Conservation (phyloP, 192 early-diverging fungal species). For the Coemansia sp. region DNA sequence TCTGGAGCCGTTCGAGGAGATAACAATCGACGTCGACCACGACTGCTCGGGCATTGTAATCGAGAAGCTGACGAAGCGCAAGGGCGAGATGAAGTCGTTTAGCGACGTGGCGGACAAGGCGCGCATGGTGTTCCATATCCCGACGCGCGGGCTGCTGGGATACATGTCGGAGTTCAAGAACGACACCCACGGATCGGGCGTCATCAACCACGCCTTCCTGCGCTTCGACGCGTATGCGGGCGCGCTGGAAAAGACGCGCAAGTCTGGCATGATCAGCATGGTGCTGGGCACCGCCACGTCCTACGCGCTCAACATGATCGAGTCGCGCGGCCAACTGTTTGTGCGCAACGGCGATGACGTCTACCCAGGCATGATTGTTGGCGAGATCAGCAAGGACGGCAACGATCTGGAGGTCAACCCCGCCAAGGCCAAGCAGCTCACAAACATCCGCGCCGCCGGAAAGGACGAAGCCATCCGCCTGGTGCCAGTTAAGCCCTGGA, state of each 20-base stretch:
- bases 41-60: constrained; percentile 72
- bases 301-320: constrained; percentile 72
- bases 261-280: constrained; percentile 74
- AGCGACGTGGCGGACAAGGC: constrained; percentile 70
- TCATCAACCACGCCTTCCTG: constrained; percentile 75
- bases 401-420: constrained; percentile 82
- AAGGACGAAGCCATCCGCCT: constrained; percentile 78
- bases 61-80: constrained; percentile 80
- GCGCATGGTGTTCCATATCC: constrained; percentile 74
- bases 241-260: constrained; percentile 69
- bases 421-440: constrained; percentile 75
- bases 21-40: constrained; percentile 76
- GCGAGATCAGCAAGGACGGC: constrained; percentile 72
- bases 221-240: constrained; percentile 74
- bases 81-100: constrained; percentile 78
- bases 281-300: constrained; percentile 65
- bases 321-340: constrained; percentile 80
- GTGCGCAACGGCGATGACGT: constrained; percentile 69
- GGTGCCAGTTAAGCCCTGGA: constrained; percentile 64
- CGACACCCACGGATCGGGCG: constrained; percentile 80
- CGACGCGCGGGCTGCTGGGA: constrained; percentile 78
- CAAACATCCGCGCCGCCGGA: constrained; percentile 73
- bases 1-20: constrained; percentile 81
- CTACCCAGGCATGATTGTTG: constrained; percentile 86
- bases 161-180: constrained; percentile 88